phyloP scores from a whole-genome alignment of 768 basidiomycete genomes.

The Auricularia auricula-judae region DNA sequence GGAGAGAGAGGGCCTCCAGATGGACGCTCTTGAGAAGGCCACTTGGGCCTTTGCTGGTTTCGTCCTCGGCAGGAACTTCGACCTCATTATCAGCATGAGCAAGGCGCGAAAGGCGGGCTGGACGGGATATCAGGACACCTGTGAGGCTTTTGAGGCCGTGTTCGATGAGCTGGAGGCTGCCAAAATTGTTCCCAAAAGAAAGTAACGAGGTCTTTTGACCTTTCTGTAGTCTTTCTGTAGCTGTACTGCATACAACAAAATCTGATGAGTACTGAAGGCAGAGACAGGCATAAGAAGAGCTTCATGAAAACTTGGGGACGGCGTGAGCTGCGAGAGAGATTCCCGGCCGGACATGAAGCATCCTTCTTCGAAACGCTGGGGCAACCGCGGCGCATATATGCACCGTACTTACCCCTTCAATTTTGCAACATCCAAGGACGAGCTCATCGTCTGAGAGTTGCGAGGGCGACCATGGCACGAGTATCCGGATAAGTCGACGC shows the following conservation, averaged over 20 bases:
- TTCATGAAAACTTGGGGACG: too few species aligned
- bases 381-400: not conserved
- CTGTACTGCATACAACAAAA: too few species aligned
- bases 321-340: too few species aligned
- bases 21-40: not conserved
- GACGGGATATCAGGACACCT: conserved; percentile 1
- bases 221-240: too few species aligned
- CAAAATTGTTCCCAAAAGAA: not conserved
- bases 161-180: conserved; percentile 1
- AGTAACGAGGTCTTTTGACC: too few species aligned
- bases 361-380: not conserved
- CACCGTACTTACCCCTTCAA: not conserved
- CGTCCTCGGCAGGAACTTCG: conserved; percentile 1
- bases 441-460: not conserved
- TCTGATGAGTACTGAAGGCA: too few species aligned
- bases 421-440: not conserved
- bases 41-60: not conserved
- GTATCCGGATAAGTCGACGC: not conserved
- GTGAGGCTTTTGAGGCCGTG: not conserved
- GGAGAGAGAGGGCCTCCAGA: not conserved
- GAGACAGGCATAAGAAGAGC: too few species aligned
- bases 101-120: conserved; percentile 2
- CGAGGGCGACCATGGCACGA: not conserved
- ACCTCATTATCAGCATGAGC: not conserved
- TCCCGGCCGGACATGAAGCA: too few species aligned